Evolutionary conservation across 108 stramenopile species (phyloP).

Genomic region (Hondaea fermentalgiana): DNA sequence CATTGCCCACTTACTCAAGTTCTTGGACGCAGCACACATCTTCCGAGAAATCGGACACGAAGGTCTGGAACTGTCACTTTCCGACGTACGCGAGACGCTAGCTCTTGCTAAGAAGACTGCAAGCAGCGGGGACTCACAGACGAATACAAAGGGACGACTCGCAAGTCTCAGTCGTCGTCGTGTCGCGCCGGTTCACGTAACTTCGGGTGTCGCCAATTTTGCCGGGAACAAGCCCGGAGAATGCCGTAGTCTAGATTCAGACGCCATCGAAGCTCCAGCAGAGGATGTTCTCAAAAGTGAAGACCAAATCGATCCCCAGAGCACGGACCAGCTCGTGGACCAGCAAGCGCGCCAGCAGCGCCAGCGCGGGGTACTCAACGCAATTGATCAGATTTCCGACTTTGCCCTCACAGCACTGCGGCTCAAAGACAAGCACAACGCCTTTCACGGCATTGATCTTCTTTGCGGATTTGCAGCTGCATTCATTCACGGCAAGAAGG

Average conservation of each 20-base stretch:
- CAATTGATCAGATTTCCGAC: background rate
- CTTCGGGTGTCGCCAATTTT: background rate
- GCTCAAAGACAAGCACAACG: conserved; percentile 11
- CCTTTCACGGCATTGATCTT: conserved; percentile 1
- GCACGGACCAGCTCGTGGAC: background rate
- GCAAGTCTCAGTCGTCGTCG: background rate
- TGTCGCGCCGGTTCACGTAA: background rate
- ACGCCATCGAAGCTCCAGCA: no score
- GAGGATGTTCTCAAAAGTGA: background rate
- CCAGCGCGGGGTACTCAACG: background rate
- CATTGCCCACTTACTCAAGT: background rate
- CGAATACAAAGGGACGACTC: background rate
- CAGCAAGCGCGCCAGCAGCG: background rate
- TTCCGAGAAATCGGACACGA: background rate
- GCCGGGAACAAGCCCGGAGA: no score
- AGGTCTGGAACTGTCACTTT: background rate
- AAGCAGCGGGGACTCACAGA: no score
- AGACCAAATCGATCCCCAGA: background rate
- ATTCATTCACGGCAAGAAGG: background rate
- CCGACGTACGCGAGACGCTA: background rate
- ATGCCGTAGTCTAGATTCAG: no score
- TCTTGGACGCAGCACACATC: background rate
- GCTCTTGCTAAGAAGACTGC: no score
- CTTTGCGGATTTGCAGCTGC: background rate
- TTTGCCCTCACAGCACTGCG: background rate